Base-by-base conservation (phyloP, 2,329 filamentous ascomycete genomes). In the Exserohilum turcica region DNA sequence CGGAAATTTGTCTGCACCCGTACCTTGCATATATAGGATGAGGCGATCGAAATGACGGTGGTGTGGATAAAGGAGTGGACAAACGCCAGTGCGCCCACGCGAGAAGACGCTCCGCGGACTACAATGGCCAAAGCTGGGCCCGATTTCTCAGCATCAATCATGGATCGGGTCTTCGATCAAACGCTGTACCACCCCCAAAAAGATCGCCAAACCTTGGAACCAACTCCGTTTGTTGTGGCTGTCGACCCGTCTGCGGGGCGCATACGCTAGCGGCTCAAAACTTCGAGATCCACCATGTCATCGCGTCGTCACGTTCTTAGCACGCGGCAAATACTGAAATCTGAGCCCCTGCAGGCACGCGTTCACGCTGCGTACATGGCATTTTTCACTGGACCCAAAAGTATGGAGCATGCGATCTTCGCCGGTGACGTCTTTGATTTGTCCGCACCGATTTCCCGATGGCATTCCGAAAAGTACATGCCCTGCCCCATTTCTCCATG, bases 231-330 rank as follows among this genome's bases (percentile, higher is more conserved):
- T 39, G 38, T 45, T 37, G 33, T 45, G 12, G 21, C 18, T 38
- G 51, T 44, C 28, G 47, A 43, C 40, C 37, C 9, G 19, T 44
- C 27, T 38, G 38, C 35, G 43, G 48, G 27, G 48, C 55, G 56
- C 51, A 37, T 42, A 40, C 43, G 37, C 55, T 67, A 68, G 61
- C 58, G 64, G 59, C 64, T 66, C 47, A 58, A 62, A 59, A 60
- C 43, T 24, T 46, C 19, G 28, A 56, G 43, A 48, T 64, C 52
- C 45, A 61, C 44, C 56, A 64, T 68, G 68, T 74, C 70, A 73
- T 68, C 54, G 47, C 60, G 57, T 67, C 70, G 70, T 74, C 70
- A 72, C 67, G 43, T 57, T 46, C 27, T 31, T 28, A 38, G 51
- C 32, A 48, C 36, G 18, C 60, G 61, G 63, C 57, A 59, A 50